Evolutionary conservation across 1,139 yeast species (phyloP).

Genomic region (Blastobotrys persicus): DNA sequence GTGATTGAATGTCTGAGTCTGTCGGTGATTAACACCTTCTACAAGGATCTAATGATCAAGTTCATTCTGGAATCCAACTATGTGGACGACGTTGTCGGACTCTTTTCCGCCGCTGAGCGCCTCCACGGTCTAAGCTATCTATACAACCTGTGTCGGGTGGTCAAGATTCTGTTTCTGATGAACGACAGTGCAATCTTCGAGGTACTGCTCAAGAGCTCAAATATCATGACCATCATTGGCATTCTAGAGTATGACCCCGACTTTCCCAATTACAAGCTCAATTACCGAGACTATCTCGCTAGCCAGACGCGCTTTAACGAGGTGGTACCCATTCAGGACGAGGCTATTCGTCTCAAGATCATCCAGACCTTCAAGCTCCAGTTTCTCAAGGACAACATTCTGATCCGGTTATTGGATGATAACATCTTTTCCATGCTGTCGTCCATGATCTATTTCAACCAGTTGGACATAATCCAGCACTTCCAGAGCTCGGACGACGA

Average conservation of each 20-base stretch:
- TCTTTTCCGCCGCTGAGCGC: slow-evolving; percentile 58
- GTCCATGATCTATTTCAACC: slow-evolving; percentile 65
- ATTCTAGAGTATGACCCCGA: slow-evolving; percentile 92
- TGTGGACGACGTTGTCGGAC: slow-evolving; percentile 48
- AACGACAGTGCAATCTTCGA: slow-evolving; percentile 72
- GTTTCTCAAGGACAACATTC: slow-evolving; percentile 79
- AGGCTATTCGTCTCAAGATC: slow-evolving; percentile 52
- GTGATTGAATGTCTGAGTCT: slow-evolving; percentile 45
- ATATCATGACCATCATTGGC: slow-evolving; percentile 65
- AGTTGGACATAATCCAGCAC: slow-evolving; percentile 65
- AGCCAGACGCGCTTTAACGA: slow-evolving; percentile 65
- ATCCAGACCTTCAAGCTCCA: slow-evolving; percentile 73
- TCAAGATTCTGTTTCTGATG: slow-evolving; percentile 62
- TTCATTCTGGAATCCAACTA: slow-evolving; percentile 43
- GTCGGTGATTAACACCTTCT: slow-evolving; percentile 26
- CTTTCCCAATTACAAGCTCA: slow-evolving; percentile 72
- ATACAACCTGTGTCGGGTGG: slow-evolving; percentile 65
- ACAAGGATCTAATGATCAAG: slow-evolving; percentile 35
- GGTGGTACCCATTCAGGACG: slow-evolving; percentile 62
- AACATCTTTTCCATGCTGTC: slow-evolving; percentile 63
- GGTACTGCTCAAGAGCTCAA: slow-evolving; percentile 58
- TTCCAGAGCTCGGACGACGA: slow-evolving; percentile 54
- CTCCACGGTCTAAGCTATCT: slow-evolving; percentile 50
- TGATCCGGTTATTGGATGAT: slow-evolving; percentile 81
- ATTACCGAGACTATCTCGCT: slow-evolving; percentile 63